Conservation (phyloP, 257 asterid genomes). For the Gentiana macrophylla region DNA sequence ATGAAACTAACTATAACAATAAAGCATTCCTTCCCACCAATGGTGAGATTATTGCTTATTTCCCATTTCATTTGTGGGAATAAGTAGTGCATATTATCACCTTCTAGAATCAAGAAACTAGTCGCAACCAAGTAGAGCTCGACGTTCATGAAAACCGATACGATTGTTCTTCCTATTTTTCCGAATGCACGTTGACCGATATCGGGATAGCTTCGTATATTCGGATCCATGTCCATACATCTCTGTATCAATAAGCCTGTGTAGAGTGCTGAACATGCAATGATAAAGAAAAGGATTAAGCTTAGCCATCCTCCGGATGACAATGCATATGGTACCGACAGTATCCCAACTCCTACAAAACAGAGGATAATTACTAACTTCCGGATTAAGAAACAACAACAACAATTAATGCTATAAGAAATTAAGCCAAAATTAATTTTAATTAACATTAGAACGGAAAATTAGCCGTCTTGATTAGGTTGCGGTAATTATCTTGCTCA, state of each 20-base stretch:
- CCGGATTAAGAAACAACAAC: too few species aligned
- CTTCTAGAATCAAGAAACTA: slow-evolving; percentile 81
- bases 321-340: slow-evolving; percentile 73
- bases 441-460: too few species aligned
- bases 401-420: too few species aligned
- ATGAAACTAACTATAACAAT: slow-evolving; percentile 44
- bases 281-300: slow-evolving; percentile 43
- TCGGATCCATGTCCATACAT: slow-evolving; percentile 76
- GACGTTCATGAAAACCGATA: slow-evolving; percentile 47
- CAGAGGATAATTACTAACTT: neutral
- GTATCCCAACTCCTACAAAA: slow-evolving; percentile 67
- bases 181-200: slow-evolving; percentile 79
- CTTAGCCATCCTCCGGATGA: slow-evolving; percentile 87
- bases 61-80: slow-evolving; percentile 27
- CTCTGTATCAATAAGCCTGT: slow-evolving; percentile 56
- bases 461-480: too few species aligned
- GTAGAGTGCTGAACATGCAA: slow-evolving; percentile 56
- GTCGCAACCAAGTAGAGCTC: slow-evolving; percentile 83
- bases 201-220: slow-evolving; percentile 57
- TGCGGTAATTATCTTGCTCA: too few species aligned
- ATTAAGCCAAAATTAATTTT: too few species aligned
- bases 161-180: slow-evolving; percentile 37
- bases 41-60: slow-evolving; percentile 23
- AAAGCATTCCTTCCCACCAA: slow-evolving; percentile 47
- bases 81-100: slow-evolving; percentile 52